Evolutionary conservation across 495 filamentous ascomycete species (phyloP).

Genomic region (Hyaloscypha bicolor): DNA sequence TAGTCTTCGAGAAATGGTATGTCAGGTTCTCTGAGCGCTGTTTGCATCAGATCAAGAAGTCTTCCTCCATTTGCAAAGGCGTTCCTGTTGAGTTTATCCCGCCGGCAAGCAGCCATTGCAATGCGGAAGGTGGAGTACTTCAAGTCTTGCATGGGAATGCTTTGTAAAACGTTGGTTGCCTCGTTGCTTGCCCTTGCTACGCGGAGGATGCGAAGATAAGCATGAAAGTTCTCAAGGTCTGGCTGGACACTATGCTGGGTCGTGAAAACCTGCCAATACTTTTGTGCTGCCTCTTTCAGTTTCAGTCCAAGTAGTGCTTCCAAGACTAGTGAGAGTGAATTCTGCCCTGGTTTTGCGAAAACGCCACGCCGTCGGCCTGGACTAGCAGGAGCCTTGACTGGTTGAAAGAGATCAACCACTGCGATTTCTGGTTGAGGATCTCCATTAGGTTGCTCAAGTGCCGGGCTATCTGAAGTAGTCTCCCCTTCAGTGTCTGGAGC

Average conservation of each 20-base stretch:
- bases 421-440: neutral
- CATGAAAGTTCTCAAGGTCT: constrained; percentile 67
- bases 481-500: neutral
- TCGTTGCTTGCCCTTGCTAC: constrained; percentile 58
- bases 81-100: constrained; percentile 71
- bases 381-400: neutral
- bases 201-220: constrained; percentile 69
- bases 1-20: constrained; percentile 39
- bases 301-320: constrained; percentile 58
- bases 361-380: constrained; percentile 5
- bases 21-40: constrained; percentile 45
- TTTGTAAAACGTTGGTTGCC: constrained; percentile 54
- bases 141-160: constrained; percentile 46
- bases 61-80: constrained; percentile 57
- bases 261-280: constrained; percentile 79
- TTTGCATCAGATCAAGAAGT: constrained; percentile 59
- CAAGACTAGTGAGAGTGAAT: constrained; percentile 70
- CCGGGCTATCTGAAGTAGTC: neutral
- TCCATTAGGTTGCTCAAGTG: neutral
- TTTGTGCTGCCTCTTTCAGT: constrained; percentile 49
- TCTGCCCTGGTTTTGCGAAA: constrained; percentile 60
- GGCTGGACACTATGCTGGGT: constrained; percentile 56
- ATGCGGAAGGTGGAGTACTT: constrained; percentile 64
- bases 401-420: neutral
- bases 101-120: constrained; percentile 66